Base-by-base conservation (phyloP, 1,284 basidiomycete genomes). In the Melampsora occidentalis region DNA sequence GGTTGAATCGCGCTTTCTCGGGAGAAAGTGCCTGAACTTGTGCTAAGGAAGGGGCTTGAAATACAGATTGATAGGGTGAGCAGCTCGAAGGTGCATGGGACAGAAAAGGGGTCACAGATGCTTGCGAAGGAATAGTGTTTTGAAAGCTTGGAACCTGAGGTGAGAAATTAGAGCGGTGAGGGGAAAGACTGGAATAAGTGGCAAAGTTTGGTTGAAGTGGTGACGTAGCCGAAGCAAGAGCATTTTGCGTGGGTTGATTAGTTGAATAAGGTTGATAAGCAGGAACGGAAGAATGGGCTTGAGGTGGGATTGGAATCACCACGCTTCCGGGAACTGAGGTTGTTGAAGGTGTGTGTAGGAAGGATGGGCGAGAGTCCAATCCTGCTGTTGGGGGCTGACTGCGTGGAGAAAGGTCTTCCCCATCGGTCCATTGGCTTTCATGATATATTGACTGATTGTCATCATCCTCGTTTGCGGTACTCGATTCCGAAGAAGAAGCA, bases 401-500 rank as follows among this genome's bases (percentile, higher is more conserved):
- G n/a, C 57, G 57, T 22, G 57, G 57, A 22, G 57, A 59, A 25
- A 59, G 57, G 4, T 59, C 57, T 59, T 59, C 57, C 14, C 57
- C 28, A 59, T 59, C 57, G 28, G 9, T 25, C 57, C 57, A 59
- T 59, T 59, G 57, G 25, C 57, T 59, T 59, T 59, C 57, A 14
- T 59, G 57, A 20, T 59, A 59, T 9, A 59, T 31, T 20, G 57
- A 59, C 22, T 31, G 65, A 49, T 39, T 31, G 25, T 46, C 65
- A 16, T 31, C n/a, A 31, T 66, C 63, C 25, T 66, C 71, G 31
- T 28, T 31, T 16, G 71, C 61, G 14, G 63, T 73, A 46, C 31
- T n/a, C 25, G n/a, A 16, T 28, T 66, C 71, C 28, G 71, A 66
- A 42, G 63, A 22, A 10, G 71, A 67, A 14, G 71, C 46, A 31